Evolutionary conservation across 2,329 filamentous ascomycete genomes (phyloP).

Genomic region (Alternaria sp.): DNA sequence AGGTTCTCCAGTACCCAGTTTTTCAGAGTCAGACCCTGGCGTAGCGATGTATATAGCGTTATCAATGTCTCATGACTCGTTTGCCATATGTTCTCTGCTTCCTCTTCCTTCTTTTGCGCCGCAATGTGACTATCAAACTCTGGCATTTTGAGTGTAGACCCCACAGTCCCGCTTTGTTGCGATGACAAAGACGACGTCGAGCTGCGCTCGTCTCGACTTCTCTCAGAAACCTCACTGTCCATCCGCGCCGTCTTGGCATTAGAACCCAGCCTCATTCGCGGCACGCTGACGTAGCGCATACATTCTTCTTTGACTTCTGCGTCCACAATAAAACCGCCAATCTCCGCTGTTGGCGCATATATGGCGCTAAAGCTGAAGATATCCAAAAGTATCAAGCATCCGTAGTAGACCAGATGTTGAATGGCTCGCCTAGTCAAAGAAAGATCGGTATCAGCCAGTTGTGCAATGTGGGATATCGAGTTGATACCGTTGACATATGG

Average conservation of each 20-base stretch:
- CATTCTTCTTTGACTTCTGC: constrained; percentile 85
- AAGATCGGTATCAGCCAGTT: constrained; percentile 84
- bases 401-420: constrained; percentile 91
- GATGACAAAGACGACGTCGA: constrained; percentile 38
- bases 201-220: constrained; percentile 28
- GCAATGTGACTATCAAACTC: constrained; percentile 22
- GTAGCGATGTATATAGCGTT: constrained; percentile 85
- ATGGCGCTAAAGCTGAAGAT: constrained; percentile 94
- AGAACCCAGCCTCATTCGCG: constrained; percentile 44
- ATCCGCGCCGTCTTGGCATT: constrained; percentile 23
- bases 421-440: constrained; percentile 86
- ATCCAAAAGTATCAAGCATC: constrained; percentile 87
- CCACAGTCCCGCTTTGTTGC: constrained; percentile 24
- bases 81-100: constrained; percentile 22
- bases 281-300: constrained; percentile 74
- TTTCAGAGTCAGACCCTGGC: constrained; percentile 82
- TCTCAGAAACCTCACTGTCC: constrained; percentile 29
- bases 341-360: constrained; percentile 82
- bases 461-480: constrained; percentile 86
- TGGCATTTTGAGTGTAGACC: constrained; percentile 24
- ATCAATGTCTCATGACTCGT: constrained; percentile 64
- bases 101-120: constrained; percentile 15
- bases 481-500: constrained; percentile 90
- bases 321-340: constrained; percentile 82
- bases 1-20: constrained; percentile 85